Base-by-base conservation (phyloP, 345 rosid genomes). In the Hypericum androsaemum region DNA sequence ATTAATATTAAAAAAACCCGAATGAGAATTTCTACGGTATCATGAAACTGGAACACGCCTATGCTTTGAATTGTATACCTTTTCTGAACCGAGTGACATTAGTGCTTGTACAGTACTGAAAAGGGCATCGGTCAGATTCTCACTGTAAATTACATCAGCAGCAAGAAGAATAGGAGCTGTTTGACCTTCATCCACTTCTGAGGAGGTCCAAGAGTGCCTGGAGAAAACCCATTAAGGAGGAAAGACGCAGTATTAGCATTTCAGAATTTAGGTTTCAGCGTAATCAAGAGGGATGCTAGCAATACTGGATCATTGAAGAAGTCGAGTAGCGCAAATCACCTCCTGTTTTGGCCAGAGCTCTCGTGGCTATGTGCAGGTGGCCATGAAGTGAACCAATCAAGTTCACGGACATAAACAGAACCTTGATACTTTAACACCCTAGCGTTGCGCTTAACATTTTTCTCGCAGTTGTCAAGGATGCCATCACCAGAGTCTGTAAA, bases 341-440 rank as follows among this genome's bases (percentile, higher is more conserved):
- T 72, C 13, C 38, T 56, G 36, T 62, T 64, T 55, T 59, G 47
- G 7, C 47, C 37, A 60, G 63, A 63, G 53, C 60, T 63, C 45
- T 40, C 63, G 7, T n/a, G 35, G 54, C 39, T 51, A 39, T 47
- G 53, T 47, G 56, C 7, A 37, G 74, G 73, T 69, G 96, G 98
- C 96, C 95, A 87, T 36, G 74, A 41, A 46, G 65, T 65, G 54
- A 56, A 37, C 98, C 92, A 90, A 71, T 90, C 67, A 54, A 90
- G 98, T 67, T 84, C 82, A 48, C 92, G 75, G 12, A 87, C 82
- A 71, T 65, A 53, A 57, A 87, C 63, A 8, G 55, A 51, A 58
- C 79, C 79, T 46, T 46, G 60, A 60, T 47, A 68, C 53, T 71
- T 63, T 41, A 80, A 63, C 14, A 74, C 63, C 52, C 71, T 58